Conservation (phyloP, 2,329 filamentous ascomycete genomes). For the Cladosporium velox region DNA sequence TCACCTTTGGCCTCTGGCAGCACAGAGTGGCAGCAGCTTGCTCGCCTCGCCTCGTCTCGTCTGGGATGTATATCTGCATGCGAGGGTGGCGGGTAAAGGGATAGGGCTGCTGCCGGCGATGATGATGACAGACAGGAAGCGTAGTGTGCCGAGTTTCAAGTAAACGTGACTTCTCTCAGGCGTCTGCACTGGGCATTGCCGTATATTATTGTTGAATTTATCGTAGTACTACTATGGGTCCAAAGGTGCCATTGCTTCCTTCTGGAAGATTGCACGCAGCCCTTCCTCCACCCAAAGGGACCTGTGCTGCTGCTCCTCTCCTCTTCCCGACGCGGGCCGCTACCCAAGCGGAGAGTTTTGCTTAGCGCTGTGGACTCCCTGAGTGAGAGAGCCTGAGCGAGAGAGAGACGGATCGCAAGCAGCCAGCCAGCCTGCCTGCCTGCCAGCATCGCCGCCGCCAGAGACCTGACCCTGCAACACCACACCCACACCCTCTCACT, state of each 20-base stretch:
- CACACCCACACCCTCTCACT: not conserved
- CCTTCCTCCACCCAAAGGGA: not conserved
- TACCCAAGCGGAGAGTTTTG: constrained; percentile 8
- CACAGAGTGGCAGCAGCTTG: not conserved
- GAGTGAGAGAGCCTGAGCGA: not conserved
- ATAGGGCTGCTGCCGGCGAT: not conserved
- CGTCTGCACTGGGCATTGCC: not conserved
- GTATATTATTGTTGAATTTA: not conserved
- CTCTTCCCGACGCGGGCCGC: not conserved
- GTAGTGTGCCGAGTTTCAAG: not conserved
- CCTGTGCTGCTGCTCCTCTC: not conserved
- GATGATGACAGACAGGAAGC: not conserved
- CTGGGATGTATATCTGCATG: not conserved
- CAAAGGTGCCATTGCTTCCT: not conserved
- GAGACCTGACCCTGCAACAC: not conserved
- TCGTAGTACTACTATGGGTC: not conserved
- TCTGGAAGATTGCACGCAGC: constrained; percentile 10
- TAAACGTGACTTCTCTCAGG: not conserved
- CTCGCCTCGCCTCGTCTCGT: not conserved
- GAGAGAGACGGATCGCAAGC: not conserved
- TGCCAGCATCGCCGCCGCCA: not conserved
- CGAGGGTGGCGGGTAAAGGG: not conserved
- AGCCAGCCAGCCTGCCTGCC: too few relatives aligned
- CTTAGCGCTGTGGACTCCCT: constrained; percentile 6
- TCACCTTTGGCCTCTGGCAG: not conserved